Evolutionary conservation across 1,284 basidiomycete genomes (phyloP).

Genomic region (Ustilago esculenta): DNA sequence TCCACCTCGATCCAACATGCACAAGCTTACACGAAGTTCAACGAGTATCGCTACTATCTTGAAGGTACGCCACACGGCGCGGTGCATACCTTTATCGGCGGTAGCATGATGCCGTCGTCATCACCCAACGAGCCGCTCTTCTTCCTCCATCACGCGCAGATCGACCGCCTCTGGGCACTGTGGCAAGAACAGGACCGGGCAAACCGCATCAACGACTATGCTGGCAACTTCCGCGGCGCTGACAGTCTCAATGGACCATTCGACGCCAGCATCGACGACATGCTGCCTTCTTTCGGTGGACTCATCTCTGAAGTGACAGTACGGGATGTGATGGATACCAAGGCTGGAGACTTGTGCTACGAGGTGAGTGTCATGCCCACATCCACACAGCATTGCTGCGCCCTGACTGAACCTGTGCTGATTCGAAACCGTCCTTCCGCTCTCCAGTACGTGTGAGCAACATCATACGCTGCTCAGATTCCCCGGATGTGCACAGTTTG

Average conservation of each 20-base stretch:
- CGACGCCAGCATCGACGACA: slow-evolving; percentile 8
- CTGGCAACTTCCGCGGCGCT: slow-evolving; percentile 11
- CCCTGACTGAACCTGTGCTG: too few relatives aligned
- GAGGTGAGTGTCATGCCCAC: slow-evolving; percentile 5
- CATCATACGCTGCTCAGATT: too few relatives aligned
- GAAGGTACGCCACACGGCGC: slow-evolving; percentile 15
- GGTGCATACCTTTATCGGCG: slow-evolving; percentile 14
- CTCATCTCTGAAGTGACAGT: slow-evolving; percentile 9
- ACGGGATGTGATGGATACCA: slow-evolving; percentile 16
- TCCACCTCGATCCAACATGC: neutral
- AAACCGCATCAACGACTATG: slow-evolving; percentile 5
- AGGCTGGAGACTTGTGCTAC: slow-evolving; percentile 14
- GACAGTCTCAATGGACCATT: slow-evolving; percentile 4
- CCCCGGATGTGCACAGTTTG: too few relatives aligned
- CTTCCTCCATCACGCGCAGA: slow-evolving; percentile 15
- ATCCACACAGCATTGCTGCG: too few relatives aligned
- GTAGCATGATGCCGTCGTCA: slow-evolving; percentile 7
- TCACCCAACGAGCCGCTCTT: slow-evolving; percentile 19
- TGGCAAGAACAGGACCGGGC: slow-evolving; percentile 6
- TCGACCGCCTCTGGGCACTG: slow-evolving; percentile 17
- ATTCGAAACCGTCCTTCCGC: too few relatives aligned
- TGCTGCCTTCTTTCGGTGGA: slow-evolving; percentile 5
- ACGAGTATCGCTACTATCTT: slow-evolving; percentile 14
- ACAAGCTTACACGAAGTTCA: neutral
- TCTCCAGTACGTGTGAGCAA: too few relatives aligned